phyloP scores from a whole-genome alignment of 2,329 filamentous ascomycete species.

The Trichophyton mentagrophytes region DNA sequence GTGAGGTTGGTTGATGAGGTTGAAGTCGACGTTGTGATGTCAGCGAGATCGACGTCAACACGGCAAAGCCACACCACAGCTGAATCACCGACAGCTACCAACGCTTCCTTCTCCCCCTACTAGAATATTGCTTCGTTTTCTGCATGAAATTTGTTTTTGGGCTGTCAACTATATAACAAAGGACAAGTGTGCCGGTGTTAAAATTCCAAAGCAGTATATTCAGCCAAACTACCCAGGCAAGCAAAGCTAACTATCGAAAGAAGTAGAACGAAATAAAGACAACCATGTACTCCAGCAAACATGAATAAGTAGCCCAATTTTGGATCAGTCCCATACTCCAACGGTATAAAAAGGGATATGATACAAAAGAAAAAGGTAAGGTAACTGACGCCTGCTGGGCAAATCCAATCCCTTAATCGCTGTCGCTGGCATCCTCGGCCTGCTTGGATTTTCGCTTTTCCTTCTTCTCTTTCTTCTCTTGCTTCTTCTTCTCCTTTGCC shows the following conservation, averaged over 20 bases:
- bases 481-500: constrained; percentile 59
- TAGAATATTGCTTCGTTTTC: no score
- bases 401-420: constrained; percentile 31
- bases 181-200: neutral
- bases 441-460: constrained; percentile 50
- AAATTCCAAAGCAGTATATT: neutral
- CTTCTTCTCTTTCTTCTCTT: constrained; percentile 44
- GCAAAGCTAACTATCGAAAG: neutral
- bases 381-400: constrained; percentile 6
- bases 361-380: constrained; percentile 25
- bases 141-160: no score
- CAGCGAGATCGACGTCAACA: neutral
- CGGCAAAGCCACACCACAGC: no score
- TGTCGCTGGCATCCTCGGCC: constrained; percentile 43
- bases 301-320: neutral
- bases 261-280: neutral
- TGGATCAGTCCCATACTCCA: constrained; percentile 5
- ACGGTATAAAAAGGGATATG: constrained; percentile 21
- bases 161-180: no score
- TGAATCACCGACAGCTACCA: no score
- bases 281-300: constrained; percentile 1
- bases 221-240: neutral
- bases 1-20: neutral
- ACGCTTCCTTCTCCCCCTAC: no score
- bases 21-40: neutral